Conservation (phyloP, 768 basidiomycete species). For the Coprinellus micaceus region DNA sequence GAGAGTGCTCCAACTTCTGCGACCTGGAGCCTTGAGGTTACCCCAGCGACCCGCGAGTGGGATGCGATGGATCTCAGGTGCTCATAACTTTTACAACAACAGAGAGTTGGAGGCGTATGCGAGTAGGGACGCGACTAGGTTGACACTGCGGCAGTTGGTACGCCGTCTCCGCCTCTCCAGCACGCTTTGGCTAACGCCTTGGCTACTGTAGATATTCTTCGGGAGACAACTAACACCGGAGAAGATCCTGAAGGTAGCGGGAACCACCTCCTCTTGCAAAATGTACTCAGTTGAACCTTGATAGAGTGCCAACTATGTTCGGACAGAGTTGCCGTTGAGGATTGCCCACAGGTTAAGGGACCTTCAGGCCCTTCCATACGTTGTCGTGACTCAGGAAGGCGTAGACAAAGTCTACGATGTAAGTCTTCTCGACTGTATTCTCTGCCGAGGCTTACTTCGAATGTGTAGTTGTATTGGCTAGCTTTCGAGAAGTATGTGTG, state of each 20-base stretch:
- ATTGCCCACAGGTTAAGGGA: constrained; percentile 87
- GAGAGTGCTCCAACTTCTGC: neutral
- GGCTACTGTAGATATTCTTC: constrained; percentile 67
- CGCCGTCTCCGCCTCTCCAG: constrained; percentile 12
- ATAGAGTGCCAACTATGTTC: constrained; percentile 87
- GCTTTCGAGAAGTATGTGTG: constrained; percentile 74
- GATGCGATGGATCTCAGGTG: constrained; percentile 18
- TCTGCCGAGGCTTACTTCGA: constrained; percentile 2
- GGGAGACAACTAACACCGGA: constrained; percentile 81
- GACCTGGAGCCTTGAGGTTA: neutral
- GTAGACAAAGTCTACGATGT: constrained; percentile 84
- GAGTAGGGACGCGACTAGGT: constrained; percentile 61
- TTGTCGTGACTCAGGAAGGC: constrained; percentile 82
- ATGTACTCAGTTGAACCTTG: neutral
- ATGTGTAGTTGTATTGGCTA: constrained; percentile 73
- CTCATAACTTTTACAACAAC: constrained; percentile 76
- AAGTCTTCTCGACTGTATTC: constrained; percentile 20
- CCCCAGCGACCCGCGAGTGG: neutral
- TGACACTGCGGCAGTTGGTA: constrained; percentile 81
- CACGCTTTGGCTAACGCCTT: neutral
- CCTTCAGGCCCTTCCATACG: constrained; percentile 80
- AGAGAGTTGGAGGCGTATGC: constrained; percentile 80
- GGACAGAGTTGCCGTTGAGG: constrained; percentile 83
- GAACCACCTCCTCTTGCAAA: neutral
- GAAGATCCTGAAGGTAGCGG: constrained; percentile 65